A percentile compares a stretch with the other conserved stretches of the same genome.
Evolutionary conservation across 208 protist genomes (phyloP).

Genomic region (Wallacemonas rigidus): DNA sequence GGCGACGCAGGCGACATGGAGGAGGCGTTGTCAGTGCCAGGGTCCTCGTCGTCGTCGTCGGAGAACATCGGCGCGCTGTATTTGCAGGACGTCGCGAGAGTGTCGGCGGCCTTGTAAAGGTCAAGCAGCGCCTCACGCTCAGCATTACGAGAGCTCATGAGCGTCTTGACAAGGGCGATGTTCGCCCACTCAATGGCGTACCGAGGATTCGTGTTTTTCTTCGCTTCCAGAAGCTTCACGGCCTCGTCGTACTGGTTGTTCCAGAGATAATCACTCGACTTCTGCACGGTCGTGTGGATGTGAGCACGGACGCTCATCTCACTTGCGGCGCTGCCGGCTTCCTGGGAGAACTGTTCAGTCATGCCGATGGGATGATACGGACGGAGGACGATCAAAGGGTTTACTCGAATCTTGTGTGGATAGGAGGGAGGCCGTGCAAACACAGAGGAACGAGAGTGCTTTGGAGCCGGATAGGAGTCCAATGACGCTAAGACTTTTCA

Average conservation of each 20-base stretch:
- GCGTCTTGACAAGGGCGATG: conserved; percentile 66
- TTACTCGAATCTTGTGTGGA: background rate
- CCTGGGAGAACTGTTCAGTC: conserved; percentile 17
- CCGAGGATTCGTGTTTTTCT: conserved; percentile 81
- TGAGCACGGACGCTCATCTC: conserved; percentile 26
- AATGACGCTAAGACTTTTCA: background rate
- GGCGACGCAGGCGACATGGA: background rate
- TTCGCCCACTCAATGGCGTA: conserved; percentile 87
- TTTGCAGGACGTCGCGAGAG: conserved; percentile 67
- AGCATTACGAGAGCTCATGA: conserved; percentile 87
- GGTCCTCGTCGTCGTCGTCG: conserved; percentile 35
- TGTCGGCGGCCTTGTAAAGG: conserved; percentile 80
- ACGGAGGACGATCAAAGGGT: background rate
- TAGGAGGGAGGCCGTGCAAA: background rate
- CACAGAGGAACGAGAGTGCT: no score
- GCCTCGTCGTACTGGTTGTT: conserved; percentile 85
- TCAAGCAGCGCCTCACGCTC: conserved; percentile 66
- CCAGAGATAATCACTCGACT: conserved; percentile 76
- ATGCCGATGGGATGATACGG: conserved; percentile 12
- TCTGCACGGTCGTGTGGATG: conserved; percentile 52
- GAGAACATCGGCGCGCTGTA: conserved; percentile 73
- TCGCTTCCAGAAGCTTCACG: conserved; percentile 38
- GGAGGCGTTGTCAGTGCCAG: conserved; percentile 2
- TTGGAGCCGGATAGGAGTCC: background rate
- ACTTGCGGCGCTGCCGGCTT: conserved; percentile 32